A percentile compares a stretch with the other conserved stretches of the same genome.
Evolutionary conservation across 768 basidiomycete species (phyloP).

Genomic region (Mycena haematopus): DNA sequence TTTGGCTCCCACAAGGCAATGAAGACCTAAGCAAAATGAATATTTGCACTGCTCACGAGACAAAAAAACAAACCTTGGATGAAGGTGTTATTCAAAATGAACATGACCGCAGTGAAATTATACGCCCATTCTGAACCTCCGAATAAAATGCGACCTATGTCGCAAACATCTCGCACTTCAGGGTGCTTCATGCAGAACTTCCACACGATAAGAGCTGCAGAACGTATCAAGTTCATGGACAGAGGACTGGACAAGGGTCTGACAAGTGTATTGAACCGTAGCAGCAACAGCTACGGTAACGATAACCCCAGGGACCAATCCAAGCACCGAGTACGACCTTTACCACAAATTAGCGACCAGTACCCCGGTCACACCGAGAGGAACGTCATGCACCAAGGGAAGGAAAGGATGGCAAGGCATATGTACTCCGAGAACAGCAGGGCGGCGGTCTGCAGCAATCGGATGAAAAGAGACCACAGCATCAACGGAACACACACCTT

Average conservation of each 20-base stretch:
- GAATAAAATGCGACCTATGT: slow-evolving; percentile 55
- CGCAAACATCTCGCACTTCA: slow-evolving; percentile 56
- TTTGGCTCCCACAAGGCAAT: slow-evolving; percentile 53
- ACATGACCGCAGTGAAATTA: slow-evolving; percentile 56
- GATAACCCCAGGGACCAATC: slow-evolving; percentile 49
- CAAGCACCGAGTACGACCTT: slow-evolving; percentile 44
- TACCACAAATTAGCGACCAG: neutral
- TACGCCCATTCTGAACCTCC: slow-evolving; percentile 54
- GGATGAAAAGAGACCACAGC: neutral
- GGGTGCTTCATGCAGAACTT: slow-evolving; percentile 56
- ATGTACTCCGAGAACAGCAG: slow-evolving; percentile 44
- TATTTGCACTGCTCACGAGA: slow-evolving; percentile 19
- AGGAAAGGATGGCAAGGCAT: slow-evolving; percentile 40
- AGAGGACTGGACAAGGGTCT: neutral
- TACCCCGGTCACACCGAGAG: neutral
- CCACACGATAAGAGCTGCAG: slow-evolving; percentile 45
- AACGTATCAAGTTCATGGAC: neutral
- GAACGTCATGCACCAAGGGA: slow-evolving; percentile 31
- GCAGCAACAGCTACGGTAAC: slow-evolving; percentile 48
- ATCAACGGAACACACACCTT: slow-evolving; percentile 41
- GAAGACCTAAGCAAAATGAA: slow-evolving; percentile 40
- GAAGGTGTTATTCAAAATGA: slow-evolving; percentile 62
- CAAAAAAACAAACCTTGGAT: slow-evolving; percentile 47
- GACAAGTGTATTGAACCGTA: slow-evolving; percentile 47
- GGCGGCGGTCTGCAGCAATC: slow-evolving; percentile 36